phyloP scores from a whole-genome alignment of 345 rosid species.

The Cardiospermum halicacabum region DNA sequence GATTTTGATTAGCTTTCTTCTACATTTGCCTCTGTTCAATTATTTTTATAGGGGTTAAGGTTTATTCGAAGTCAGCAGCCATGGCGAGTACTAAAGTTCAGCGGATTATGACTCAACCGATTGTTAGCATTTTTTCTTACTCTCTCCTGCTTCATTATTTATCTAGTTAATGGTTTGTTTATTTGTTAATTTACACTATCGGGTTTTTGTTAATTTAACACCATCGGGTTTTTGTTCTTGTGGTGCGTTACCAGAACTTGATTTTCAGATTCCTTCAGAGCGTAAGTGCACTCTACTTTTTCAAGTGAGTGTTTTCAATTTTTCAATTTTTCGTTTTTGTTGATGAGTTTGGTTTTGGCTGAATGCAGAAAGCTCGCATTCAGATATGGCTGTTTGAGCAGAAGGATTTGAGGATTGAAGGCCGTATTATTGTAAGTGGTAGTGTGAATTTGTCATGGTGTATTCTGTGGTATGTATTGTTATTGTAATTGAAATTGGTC shows the following conservation, averaged over 20 bases:
- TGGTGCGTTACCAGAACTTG: conserved; percentile 50
- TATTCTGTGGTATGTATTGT: background rate
- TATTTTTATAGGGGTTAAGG: conserved; percentile 27
- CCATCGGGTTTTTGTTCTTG: background rate
- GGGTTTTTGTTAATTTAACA: background rate
- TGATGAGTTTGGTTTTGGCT: no score
- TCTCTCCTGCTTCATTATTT: background rate
- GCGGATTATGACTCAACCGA: conserved; percentile 83
- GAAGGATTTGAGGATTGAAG: conserved; percentile 92
- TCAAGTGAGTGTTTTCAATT: no score
- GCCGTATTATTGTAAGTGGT: conserved; percentile 54
- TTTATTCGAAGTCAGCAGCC: conserved; percentile 20
- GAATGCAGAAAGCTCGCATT: conserved; percentile 79
- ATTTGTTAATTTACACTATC: no score
- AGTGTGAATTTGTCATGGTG: background rate
- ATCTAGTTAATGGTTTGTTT: background rate
- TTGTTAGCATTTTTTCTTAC: conserved; percentile 27
- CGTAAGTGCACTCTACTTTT: conserved; percentile 35
- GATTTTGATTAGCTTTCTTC: no score
- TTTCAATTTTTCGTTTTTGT: no score
- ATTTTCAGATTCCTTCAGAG: conserved; percentile 96
- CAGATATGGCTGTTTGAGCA: conserved; percentile 99
- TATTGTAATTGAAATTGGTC: background rate
- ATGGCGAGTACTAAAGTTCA: conserved; percentile 92
- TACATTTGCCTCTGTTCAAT: no score